Evolutionary conservation across 306 rosid species (phyloP).

Genomic region (Corylus americana): DNA sequence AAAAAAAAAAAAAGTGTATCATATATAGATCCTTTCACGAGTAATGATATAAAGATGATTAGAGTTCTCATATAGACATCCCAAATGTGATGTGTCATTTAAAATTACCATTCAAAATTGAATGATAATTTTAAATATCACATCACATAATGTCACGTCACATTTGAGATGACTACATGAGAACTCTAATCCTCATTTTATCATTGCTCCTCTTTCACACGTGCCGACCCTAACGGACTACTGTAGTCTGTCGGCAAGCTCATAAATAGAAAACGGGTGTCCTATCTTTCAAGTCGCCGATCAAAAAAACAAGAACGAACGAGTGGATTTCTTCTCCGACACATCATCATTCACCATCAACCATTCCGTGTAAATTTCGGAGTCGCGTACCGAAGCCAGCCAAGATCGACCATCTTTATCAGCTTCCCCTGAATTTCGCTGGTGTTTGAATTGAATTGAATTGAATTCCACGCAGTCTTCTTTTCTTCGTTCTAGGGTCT

Average conservation of each 20-base stretch:
- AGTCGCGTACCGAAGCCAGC: background rate
- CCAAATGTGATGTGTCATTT: too few species aligned
- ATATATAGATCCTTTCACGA: too few species aligned
- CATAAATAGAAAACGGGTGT: background rate
- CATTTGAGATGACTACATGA: too few species aligned
- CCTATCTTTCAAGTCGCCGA: background rate
- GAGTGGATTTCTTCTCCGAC: background rate
- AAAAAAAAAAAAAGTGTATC: too few species aligned
- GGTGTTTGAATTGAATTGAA: background rate
- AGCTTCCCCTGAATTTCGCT: background rate
- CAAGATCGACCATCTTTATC: background rate
- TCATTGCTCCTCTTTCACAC: background rate
- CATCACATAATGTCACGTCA: too few species aligned
- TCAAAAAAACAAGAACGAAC: background rate
- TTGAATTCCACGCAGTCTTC: background rate
- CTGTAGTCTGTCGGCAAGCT: too few species aligned
- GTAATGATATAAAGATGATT: too few species aligned
- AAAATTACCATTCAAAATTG: too few species aligned
- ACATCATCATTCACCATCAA: slow-evolving; percentile 4
- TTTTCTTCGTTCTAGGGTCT: slow-evolving; percentile 16
- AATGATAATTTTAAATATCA: too few species aligned
- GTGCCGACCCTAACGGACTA: background rate
- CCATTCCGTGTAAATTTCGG: background rate
- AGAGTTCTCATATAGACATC: too few species aligned
- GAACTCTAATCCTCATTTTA: too few species aligned